phyloP scores from a whole-genome alignment of 148 eudicot genomes.

The Rhododendron mucronatum region DNA sequence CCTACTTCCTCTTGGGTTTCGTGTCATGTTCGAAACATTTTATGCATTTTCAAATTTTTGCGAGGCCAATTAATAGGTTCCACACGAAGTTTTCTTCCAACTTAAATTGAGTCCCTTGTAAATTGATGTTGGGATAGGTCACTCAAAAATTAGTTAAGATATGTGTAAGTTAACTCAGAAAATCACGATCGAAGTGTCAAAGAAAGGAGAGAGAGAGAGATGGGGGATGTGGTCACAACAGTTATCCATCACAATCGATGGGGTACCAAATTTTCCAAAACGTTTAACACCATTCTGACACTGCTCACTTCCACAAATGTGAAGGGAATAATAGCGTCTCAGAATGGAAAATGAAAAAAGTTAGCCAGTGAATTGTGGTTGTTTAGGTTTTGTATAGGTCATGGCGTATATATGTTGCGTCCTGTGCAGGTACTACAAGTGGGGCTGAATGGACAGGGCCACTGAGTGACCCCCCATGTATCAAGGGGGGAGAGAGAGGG shows the following conservation, averaged over 20 bases:
- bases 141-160: neutral
- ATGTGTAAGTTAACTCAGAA: neutral
- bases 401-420: slow-evolving; percentile 8
- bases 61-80: neutral
- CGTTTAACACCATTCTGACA: slow-evolving; percentile 17
- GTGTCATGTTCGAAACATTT: neutral
- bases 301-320: slow-evolving; percentile 12
- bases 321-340: slow-evolving; percentile 5
- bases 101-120: neutral
- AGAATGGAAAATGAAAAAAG: slow-evolving; percentile 8
- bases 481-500: neutral
- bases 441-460: slow-evolving; percentile 10
- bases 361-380: neutral
- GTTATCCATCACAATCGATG: slow-evolving; percentile 64
- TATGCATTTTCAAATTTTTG: no score
- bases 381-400: slow-evolving; percentile 1
- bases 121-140: no score
- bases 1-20: neutral
- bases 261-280: slow-evolving; percentile 36
- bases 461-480: neutral
- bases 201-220: no score
- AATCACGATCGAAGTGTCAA: no score
- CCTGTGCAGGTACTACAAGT: neutral
- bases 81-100: neutral
- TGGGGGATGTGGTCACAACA: slow-evolving; percentile 19